These are phyloP conservation scores for Leccinum rimulosum DNA, from an alignment of 768 basidiomycete genomes.

Conservation along the genomic window DNA sequence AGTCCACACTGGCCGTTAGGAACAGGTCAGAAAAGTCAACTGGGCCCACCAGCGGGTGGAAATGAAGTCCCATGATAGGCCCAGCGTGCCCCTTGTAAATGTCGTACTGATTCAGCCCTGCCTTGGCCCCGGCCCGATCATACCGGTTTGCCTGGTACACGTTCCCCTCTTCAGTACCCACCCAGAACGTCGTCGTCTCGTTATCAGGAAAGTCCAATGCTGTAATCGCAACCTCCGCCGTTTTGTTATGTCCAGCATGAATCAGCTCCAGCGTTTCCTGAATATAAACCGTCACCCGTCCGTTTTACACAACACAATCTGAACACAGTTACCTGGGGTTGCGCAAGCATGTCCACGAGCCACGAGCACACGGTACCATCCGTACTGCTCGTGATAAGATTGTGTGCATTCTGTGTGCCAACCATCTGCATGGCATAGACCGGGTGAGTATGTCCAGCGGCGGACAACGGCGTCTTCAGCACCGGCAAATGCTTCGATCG, in stretches of 20 bases:
- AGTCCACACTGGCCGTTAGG: constrained; percentile 90
- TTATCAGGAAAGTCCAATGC: constrained; percentile 92
- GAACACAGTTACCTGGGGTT: constrained; percentile 72
- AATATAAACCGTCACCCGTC: constrained; percentile 1
- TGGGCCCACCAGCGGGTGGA: constrained; percentile 88
- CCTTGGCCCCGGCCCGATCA: constrained; percentile 95
- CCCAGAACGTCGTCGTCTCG: constrained; percentile 96
- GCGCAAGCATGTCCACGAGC: constrained; percentile 98
- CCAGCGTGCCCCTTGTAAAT: constrained; percentile 92
- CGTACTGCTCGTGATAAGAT: constrained; percentile 93
- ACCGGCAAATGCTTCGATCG: constrained; percentile 95
- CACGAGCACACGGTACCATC: constrained; percentile 97
- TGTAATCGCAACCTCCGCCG: constrained; percentile 94
- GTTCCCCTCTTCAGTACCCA: constrained; percentile 97
- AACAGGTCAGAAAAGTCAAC: constrained; percentile 97
- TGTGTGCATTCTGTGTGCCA: constrained; percentile 66
- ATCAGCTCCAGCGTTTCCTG: constrained; percentile 93
- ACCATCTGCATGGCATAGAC: constrained; percentile 95
- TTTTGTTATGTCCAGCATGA: constrained; percentile 92
- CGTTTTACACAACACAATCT: neutral
- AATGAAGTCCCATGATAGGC: constrained; percentile 91
- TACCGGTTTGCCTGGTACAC: constrained; percentile 96
- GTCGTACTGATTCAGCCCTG: constrained; percentile 90
- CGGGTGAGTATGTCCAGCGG: constrained; percentile 96
- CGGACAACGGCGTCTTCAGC: constrained; percentile 93